Evolutionary conservation across 106 monocot genomes (phyloP).

Genomic region (Dactylorhiza incarnata): DNA sequence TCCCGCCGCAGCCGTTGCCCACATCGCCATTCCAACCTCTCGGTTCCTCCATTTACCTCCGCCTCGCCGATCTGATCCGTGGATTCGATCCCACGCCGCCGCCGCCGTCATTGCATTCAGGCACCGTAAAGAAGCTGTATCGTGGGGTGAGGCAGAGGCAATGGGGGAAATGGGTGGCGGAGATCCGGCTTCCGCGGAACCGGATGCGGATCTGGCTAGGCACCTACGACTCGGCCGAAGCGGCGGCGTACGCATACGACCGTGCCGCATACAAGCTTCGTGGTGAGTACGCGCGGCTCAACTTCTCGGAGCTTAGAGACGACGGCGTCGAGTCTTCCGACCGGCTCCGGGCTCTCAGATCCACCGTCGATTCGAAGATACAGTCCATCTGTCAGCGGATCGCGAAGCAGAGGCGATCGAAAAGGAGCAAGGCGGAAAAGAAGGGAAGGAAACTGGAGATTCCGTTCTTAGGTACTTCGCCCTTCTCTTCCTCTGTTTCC

Average conservation of each 20-base stretch:
- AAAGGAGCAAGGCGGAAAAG: constrained; percentile 1
- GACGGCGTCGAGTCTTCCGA: neutral
- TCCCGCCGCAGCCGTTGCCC: no score
- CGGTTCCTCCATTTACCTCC: no score
- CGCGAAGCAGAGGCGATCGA: constrained; percentile 5
- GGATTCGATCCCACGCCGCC: no score
- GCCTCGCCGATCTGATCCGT: no score
- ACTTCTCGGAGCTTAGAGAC: constrained; percentile 45
- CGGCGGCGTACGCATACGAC: constrained; percentile 47
- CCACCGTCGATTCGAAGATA: constrained; percentile 67
- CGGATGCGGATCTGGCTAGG: constrained; percentile 38
- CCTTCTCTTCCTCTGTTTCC: no score
- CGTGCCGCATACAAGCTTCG: constrained; percentile 37
- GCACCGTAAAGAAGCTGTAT: constrained; percentile 13
- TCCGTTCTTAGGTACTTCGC: no score
- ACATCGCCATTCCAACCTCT: no score
- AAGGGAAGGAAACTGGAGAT: neutral
- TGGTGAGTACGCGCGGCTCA: constrained; percentile 40
- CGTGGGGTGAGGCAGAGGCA: constrained; percentile 48
- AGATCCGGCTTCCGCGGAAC: constrained; percentile 47
- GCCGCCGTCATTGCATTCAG: no score
- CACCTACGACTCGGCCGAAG: constrained; percentile 34
- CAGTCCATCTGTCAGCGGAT: constrained; percentile 63
- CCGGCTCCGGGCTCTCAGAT: constrained; percentile 17
- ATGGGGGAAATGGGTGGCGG: constrained; percentile 67